Percentiles rank a stretch among this genome's conserved stretches.
Evolutionary conservation across 495 filamentous ascomycete species (phyloP).

Genomic region (Amorphotheca resinae): DNA sequence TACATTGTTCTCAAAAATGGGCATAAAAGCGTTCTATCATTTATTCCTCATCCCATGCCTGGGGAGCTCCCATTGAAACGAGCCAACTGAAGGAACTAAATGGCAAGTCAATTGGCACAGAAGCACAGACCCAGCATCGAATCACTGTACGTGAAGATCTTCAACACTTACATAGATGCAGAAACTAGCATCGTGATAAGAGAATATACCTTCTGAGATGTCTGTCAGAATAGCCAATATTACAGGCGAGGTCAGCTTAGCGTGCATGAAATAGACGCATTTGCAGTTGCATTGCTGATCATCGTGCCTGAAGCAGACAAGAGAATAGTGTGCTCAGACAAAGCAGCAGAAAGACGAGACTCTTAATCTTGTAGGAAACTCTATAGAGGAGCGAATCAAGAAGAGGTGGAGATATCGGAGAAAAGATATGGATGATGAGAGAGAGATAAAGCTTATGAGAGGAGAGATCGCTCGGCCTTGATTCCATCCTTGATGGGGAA

Average conservation of each 20-base stretch:
- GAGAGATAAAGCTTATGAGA: no score
- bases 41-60: neutral
- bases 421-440: slow-evolving; percentile 36
- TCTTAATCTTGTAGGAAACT: slow-evolving; percentile 31
- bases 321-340: slow-evolving; percentile 21
- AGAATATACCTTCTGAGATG: slow-evolving; percentile 44
- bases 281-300: slow-evolving; percentile 44
- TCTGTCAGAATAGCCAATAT: slow-evolving; percentile 41
- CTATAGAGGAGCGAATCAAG: slow-evolving; percentile 43
- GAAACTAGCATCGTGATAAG: slow-evolving; percentile 39
- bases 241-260: slow-evolving; percentile 50
- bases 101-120: slow-evolving; percentile 58
- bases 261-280: slow-evolving; percentile 54
- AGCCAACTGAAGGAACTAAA: no score
- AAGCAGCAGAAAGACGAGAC: slow-evolving; percentile 25
- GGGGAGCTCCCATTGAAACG: no score
- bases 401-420: slow-evolving; percentile 41
- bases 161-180: slow-evolving; percentile 28
- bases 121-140: slow-evolving; percentile 42
- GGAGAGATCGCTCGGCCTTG: slow-evolving; percentile 6
- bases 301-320: slow-evolving; percentile 23
- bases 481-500: slow-evolving; percentile 3
- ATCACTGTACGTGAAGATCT: slow-evolving; percentile 42
- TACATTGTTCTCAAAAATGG: neutral
- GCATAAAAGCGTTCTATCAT: neutral